A percentile compares a stretch with the other conserved stretches of the same genome.
Evolutionary conservation across 306 rosid species (phyloP).

Genomic region (Pterocarpus santalinus): DNA sequence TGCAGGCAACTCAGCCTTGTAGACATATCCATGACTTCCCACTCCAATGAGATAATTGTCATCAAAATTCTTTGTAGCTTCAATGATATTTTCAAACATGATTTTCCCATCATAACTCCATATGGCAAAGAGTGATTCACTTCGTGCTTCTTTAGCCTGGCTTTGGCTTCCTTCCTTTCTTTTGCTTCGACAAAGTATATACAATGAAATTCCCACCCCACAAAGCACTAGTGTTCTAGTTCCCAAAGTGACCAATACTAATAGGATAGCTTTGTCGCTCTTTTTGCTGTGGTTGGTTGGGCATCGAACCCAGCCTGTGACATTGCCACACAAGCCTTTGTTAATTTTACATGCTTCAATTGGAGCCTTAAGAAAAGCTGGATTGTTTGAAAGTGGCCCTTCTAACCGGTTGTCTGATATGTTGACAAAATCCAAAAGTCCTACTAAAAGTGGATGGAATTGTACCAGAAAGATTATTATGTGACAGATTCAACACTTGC

Average conservation of each 20-base stretch:
- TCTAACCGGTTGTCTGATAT: constrained; percentile 19
- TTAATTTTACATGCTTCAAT: background rate
- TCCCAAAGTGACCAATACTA: background rate
- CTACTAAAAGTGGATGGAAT: constrained; percentile 39
- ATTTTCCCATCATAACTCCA: background rate
- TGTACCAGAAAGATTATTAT: constrained; percentile 40
- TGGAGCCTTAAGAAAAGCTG: background rate
- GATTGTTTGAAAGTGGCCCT: background rate
- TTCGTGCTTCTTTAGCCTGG: background rate
- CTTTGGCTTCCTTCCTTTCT: background rate
- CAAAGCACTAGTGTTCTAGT: background rate
- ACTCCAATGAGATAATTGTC: background rate
- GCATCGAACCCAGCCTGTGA: background rate
- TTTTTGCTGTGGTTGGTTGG: background rate
- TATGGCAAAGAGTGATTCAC: background rate
- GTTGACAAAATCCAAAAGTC: constrained; percentile 39
- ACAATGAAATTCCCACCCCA: background rate
- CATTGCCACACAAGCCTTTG: background rate
- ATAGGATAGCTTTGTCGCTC: background rate
- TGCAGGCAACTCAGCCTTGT: constrained; percentile 16
- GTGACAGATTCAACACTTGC: constrained; percentile 49
- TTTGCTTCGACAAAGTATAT: background rate
- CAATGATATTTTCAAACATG: constrained; percentile 9
- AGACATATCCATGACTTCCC: constrained; percentile 30
- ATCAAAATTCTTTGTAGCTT: constrained; percentile 23